Conservation (phyloP, 208 protist species). For the Acanthamoeba lenticulata region DNA sequence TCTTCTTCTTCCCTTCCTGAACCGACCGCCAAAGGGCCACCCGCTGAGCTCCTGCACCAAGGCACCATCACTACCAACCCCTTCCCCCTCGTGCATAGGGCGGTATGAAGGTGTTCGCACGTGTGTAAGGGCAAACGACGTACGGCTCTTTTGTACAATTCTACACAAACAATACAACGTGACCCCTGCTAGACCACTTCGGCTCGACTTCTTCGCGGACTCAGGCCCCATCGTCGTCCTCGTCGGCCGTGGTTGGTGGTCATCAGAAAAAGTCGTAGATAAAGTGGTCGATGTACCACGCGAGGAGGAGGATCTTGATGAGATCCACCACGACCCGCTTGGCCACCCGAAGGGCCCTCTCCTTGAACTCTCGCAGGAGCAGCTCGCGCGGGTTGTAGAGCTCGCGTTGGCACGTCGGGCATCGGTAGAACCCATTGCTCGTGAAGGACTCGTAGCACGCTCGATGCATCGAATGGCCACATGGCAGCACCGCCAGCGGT, state of each 20-base stretch:
- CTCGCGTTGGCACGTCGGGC: slow-evolving; percentile 30
- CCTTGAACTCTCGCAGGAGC: background rate
- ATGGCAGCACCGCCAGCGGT: slow-evolving; percentile 20
- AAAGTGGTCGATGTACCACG: background rate
- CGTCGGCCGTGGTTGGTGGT: background rate
- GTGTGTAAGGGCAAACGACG: no score
- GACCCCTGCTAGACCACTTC: background rate
- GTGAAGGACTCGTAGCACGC: slow-evolving; percentile 20
- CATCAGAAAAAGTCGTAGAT: background rate
- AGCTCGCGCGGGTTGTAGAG: slow-evolving; percentile 12
- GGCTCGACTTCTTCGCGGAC: background rate
- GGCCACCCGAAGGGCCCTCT: background rate
- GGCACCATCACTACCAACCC: no score
- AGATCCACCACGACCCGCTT: background rate
- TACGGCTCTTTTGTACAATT: background rate
- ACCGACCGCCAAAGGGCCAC: background rate
- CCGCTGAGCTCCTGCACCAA: background rate
- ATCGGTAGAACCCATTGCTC: slow-evolving; percentile 28
- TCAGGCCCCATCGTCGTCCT: no score
- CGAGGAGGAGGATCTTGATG: background rate
- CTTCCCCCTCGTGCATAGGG: background rate
- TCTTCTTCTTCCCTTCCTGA: background rate
- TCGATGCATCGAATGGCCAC: slow-evolving; percentile 48
- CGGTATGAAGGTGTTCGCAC: background rate
- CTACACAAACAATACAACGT: background rate